phyloP scores from a whole-genome alignment of 345 rosid species.

The Capsella bursapastoris region DNA sequence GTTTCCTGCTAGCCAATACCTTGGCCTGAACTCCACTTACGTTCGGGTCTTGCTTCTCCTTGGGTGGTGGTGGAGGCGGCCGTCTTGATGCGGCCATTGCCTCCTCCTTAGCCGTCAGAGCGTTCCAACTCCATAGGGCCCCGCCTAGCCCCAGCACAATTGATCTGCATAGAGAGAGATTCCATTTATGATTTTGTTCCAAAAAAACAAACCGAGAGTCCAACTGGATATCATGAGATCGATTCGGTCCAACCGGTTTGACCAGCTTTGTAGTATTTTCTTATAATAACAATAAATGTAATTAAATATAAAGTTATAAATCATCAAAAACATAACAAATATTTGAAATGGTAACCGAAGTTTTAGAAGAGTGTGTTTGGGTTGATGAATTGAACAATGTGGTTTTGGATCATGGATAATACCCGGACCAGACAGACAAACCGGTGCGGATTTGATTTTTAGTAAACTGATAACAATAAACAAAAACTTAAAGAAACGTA shows the following conservation, averaged over 20 bases:
- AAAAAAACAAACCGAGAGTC: background rate
- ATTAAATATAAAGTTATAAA: no score
- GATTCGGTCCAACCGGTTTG: background rate
- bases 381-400: background rate
- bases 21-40: constrained; percentile 82
- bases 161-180: constrained; percentile 3
- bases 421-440: background rate
- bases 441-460: background rate
- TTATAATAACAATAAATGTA: no score
- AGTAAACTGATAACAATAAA: background rate
- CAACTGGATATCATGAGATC: background rate
- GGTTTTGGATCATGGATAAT: background rate
- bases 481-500: background rate
- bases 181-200: background rate
- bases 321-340: no score
- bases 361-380: background rate
- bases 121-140: constrained; percentile 54
- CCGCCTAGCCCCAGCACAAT: constrained; percentile 49
- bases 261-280: background rate
- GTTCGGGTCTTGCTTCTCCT: constrained; percentile 74
- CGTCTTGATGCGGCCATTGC: constrained; percentile 68
- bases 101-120: constrained; percentile 36
- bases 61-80: constrained; percentile 64
- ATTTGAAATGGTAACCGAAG: background rate
- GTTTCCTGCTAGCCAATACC: constrained; percentile 82